Conservation (phyloP, 257 asterid genomes). For the Nicotiana tomentosiformis region DNA sequence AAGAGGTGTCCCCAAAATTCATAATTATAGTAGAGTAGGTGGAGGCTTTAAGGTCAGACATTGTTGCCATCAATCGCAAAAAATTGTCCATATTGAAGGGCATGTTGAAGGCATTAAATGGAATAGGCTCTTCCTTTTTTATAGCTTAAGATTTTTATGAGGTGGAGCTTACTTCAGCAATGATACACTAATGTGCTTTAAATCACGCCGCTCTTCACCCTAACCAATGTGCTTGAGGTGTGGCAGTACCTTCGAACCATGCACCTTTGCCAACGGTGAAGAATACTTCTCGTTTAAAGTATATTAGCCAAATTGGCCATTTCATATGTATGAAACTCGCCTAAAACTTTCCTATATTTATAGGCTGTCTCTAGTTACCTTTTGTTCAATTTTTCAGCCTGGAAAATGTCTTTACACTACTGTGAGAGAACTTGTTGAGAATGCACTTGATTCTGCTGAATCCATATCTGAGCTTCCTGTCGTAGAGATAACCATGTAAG, state of each 20-base stretch:
- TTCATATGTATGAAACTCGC: too few species aligned
- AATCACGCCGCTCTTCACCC: neutral
- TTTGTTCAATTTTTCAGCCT: slow-evolving; percentile 46
- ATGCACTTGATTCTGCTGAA: slow-evolving; percentile 95
- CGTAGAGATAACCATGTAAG: slow-evolving; percentile 77
- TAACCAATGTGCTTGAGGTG: too few species aligned
- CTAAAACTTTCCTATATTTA: too few species aligned
- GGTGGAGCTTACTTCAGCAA: neutral
- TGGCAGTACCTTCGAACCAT: too few species aligned
- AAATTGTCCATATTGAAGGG: neutral
- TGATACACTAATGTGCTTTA: neutral
- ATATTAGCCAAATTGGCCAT: too few species aligned
- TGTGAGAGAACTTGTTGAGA: slow-evolving; percentile 89
- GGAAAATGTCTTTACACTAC: slow-evolving; percentile 87
- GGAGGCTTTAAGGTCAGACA: neutral
- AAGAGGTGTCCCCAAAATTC: neutral
- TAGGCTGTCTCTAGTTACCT: neutral
- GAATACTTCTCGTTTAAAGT: too few species aligned
- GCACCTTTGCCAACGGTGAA: too few species aligned
- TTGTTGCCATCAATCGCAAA: neutral
- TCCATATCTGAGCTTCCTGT: slow-evolving; percentile 76
- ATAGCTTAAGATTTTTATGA: neutral
- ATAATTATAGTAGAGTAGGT: neutral
- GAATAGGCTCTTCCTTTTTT: neutral
- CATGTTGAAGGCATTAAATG: neutral